A percentile compares a stretch with the other conserved stretches of the same genome.
These are phyloP conservation scores for barley (Hordeum vulgare) DNA, from an alignment of 176 grass and related monocot genomes.

Conservation along the genomic window DNA sequence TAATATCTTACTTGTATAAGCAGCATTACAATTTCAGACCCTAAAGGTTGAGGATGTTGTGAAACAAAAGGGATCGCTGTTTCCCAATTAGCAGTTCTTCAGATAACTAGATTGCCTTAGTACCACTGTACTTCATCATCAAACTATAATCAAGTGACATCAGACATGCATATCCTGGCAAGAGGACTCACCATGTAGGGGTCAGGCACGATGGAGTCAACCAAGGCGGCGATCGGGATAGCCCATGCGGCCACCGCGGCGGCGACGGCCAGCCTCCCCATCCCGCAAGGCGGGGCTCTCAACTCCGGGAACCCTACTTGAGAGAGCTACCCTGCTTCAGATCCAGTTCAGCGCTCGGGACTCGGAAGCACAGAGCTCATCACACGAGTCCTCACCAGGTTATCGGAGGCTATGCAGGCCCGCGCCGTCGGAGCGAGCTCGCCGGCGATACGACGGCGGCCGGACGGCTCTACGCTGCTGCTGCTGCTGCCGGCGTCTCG, in stretches of 20 bases:
- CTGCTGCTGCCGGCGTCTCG: background rate
- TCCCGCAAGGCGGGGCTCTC: background rate
- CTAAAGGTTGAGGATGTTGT: background rate
- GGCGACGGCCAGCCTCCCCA: slow-evolving; percentile 45
- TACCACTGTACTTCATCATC: background rate
- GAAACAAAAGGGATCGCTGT: background rate
- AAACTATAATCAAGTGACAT: too few species aligned
- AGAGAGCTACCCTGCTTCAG: background rate
- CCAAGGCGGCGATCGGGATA: slow-evolving; percentile 37
- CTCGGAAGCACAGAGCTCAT: background rate
- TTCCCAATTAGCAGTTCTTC: background rate
- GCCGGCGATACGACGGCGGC: background rate
- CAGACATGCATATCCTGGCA: background rate
- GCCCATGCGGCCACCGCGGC: slow-evolving; percentile 41
- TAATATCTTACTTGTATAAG: background rate
- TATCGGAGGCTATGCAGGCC: background rate
- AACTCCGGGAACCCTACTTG: background rate
- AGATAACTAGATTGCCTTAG: background rate
- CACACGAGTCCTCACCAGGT: background rate
- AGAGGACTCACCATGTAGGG: slow-evolving; percentile 66
- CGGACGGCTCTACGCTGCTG: background rate
- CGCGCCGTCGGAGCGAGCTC: background rate
- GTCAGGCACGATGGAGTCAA: slow-evolving; percentile 55
- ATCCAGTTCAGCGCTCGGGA: slow-evolving; percentile 14
- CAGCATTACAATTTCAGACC: background rate